Percentiles rank a stretch among this genome's conserved stretches.
These are phyloP conservation scores for Alnus glutinosa DNA, from an alignment of 306 rosid genomes.

Conservation along the genomic window DNA sequence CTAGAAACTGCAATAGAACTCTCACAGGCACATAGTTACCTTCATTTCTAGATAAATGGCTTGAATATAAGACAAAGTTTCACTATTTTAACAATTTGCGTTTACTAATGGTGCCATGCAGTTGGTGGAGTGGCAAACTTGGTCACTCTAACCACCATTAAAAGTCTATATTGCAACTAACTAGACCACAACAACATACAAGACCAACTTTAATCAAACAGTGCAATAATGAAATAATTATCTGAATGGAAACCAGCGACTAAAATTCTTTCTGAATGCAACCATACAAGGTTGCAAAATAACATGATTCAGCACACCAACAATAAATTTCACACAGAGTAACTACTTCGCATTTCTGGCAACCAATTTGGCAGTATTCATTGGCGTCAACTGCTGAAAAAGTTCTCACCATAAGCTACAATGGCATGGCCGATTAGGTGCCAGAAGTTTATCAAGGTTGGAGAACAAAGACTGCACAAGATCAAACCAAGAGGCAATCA, in stretches of 20 bases:
- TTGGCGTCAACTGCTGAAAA: background rate
- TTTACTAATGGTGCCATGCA: no score
- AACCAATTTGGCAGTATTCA: background rate
- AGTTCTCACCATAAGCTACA: slow-evolving; percentile 85
- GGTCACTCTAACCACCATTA: background rate
- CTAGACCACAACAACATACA: background rate
- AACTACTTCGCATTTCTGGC: background rate
- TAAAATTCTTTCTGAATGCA: background rate
- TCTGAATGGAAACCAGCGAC: background rate
- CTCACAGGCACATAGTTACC: background rate
- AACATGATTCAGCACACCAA: background rate
- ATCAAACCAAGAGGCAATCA: slow-evolving; percentile 13
- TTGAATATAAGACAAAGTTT: background rate
- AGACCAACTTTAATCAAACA: slow-evolving; percentile 8
- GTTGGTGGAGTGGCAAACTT: background rate
- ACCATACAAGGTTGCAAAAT: background rate
- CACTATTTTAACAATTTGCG: no score
- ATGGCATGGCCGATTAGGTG: slow-evolving; percentile 84
- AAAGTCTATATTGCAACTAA: background rate
- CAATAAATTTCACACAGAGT: background rate
- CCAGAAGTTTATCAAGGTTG: slow-evolving; percentile 80
- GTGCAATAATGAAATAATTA: background rate
- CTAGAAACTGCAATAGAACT: background rate
- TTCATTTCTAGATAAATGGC: background rate
- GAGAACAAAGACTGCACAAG: slow-evolving; percentile 73